Conservation (phyloP, 2,329 filamentous ascomycete species). For the Pseudocercospora vitis region DNA sequence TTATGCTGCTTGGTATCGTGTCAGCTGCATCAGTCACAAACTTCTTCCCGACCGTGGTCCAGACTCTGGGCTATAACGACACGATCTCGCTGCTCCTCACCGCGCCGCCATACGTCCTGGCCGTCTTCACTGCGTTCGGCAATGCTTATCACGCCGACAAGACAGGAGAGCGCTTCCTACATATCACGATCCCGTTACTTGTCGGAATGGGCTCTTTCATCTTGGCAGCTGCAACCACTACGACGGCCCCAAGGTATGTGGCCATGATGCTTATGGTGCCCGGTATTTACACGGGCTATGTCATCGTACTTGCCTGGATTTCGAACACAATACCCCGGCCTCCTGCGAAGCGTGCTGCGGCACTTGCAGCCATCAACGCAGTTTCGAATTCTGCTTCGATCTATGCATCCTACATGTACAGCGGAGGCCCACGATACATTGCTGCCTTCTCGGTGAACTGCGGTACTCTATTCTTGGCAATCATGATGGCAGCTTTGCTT, state of each 20-base stretch:
- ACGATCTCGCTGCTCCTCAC: constrained; percentile 38
- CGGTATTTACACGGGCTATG: constrained; percentile 61
- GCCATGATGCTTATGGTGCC: constrained; percentile 45
- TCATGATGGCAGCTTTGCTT: constrained; percentile 62
- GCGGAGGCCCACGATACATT: constrained; percentile 33
- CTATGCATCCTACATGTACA: constrained; percentile 50
- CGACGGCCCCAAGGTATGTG: constrained; percentile 35
- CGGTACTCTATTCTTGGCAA: constrained; percentile 62
- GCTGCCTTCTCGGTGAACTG: constrained; percentile 47
- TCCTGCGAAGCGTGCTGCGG: constrained; percentile 70
- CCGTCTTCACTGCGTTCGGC: constrained; percentile 36
- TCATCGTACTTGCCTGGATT: constrained; percentile 73
- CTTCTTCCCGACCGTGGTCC: constrained; percentile 36
- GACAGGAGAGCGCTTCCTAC: constrained; percentile 44
- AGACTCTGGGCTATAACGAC: constrained; percentile 39
- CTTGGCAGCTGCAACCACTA: constrained; percentile 33
- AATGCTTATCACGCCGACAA: constrained; percentile 44
- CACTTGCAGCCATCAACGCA: constrained; percentile 74
- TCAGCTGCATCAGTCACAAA: constrained; percentile 37
- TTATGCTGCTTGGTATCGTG: constrained; percentile 41
- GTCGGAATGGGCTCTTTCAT: constrained; percentile 37
- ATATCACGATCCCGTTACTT: constrained; percentile 37
- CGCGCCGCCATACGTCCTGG: constrained; percentile 39
- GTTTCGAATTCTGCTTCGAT: constrained; percentile 66
- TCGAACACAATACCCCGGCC: constrained; percentile 72